These are phyloP conservation scores for Gastrodia elata DNA, from an alignment of 106 monocot genomes.

Conservation along the genomic window DNA sequence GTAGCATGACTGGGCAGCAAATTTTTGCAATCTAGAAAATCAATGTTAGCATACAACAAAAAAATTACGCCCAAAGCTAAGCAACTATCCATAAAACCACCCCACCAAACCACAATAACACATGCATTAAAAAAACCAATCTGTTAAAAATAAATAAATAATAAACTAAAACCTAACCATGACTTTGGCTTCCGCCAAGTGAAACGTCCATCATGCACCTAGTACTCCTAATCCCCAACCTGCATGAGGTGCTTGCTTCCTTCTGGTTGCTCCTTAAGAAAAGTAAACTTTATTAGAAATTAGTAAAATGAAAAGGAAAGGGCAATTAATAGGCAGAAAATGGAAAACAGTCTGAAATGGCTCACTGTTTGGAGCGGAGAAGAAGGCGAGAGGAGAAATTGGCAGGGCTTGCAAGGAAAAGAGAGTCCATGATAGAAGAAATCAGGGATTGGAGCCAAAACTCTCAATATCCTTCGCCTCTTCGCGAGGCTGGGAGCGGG, in stretches of 20 bases:
- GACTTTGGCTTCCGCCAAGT: conserved; percentile 23
- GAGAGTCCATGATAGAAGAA: conserved; percentile 7
- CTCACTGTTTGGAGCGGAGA: not conserved
- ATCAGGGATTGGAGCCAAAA: not conserved
- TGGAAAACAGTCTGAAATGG: not conserved
- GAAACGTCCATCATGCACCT: conserved; percentile 26
- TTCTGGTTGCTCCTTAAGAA: conserved; percentile 10
- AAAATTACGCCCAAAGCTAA: not conserved
- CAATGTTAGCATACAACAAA: not conserved
- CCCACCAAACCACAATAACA: not conserved
- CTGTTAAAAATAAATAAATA: not conserved
- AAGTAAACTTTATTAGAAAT: not conserved
- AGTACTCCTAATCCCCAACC: not conserved
- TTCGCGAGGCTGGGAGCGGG: not conserved
- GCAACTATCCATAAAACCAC: not conserved
- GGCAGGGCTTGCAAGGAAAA: conserved; percentile 1
- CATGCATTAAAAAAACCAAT: not conserved
- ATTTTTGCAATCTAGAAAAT: not conserved
- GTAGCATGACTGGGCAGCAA: not conserved
- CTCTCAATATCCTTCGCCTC: not conserved
- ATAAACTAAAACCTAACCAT: conserved; percentile 12
- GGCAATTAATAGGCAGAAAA: not conserved
- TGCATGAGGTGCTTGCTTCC: conserved; percentile 4
- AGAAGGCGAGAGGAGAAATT: conserved; percentile 7
- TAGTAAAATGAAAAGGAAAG: not conserved